Evolutionary conservation across 306 rosid genomes (phyloP), one percentile per base, ranked within the genome.

Genomic region (Echinosophora koreensis): DNA sequence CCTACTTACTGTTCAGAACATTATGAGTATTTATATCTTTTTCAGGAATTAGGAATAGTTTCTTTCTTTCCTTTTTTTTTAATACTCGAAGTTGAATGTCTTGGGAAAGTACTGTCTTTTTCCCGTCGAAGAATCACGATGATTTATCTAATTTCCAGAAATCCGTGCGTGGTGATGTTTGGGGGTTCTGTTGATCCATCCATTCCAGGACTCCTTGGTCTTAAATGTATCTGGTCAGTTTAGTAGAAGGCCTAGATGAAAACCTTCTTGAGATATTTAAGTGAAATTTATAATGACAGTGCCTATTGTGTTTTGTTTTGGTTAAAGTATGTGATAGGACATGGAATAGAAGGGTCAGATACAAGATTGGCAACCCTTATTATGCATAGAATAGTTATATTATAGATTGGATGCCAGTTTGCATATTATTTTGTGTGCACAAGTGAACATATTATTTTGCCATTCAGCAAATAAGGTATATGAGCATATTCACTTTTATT

Each of bases 401-500:
- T 22, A 22, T 22, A 22, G 22, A 22, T 22, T 63, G 54, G 47
- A 39, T 79, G 16, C 1, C 6, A 0, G 12, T 51, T n/a, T 51
- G 27, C 50, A 38, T 60, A 38, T 52, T 42, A 18, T 13, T 14
- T 13, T 38, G 11, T 27, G 55, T 59, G 50, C 50, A 38, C 51
- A 59, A 22, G 37, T 15, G 28, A 66, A 66, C 18, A 59, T 39
- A 0, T 81, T 39, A n/a, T 47, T 38, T n/a, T 27, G 62, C 30
- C 77, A 52, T 75, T 68, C 62, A 61, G 69, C 3, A 60, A 68
- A 67, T 73, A 39, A 28, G 70, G 62, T 22, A 61, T 69, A 17
- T 12, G 63, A 69, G 78, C 73, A 44, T 63, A 82, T 18, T 35
- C 14, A 27, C 60, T 15, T 76, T 71, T 77, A 82, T 82, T 77